Evolutionary conservation across 2,329 filamentous ascomycete genomes (phyloP).

Genomic region (Fusarium kyushuense): DNA sequence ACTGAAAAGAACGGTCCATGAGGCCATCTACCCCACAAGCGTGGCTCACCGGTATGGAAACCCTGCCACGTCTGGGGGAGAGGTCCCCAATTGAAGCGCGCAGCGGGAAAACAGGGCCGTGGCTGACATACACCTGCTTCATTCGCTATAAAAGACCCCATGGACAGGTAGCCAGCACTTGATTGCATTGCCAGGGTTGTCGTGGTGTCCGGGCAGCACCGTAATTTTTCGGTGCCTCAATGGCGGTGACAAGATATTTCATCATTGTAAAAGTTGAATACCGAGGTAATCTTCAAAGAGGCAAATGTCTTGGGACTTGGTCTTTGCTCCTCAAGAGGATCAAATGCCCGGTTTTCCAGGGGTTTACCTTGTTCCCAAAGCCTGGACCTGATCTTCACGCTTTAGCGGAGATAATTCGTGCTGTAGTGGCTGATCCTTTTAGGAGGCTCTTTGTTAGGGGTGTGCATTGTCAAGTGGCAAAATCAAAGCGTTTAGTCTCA

Average conservation of each 20-base stretch:
- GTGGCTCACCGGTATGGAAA: constrained; percentile 40
- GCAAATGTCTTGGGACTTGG: not conserved
- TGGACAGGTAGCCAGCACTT: not conserved
- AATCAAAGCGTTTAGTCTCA: constrained; percentile 27
- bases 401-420: constrained; percentile 3
- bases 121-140: constrained; percentile 29
- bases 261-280: not conserved
- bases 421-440: constrained; percentile 5
- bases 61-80: constrained; percentile 29
- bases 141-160: constrained; percentile 1
- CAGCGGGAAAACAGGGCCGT: constrained; percentile 27
- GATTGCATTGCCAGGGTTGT: constrained; percentile 18
- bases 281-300: constrained; percentile 1
- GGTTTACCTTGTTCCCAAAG: constrained; percentile 10
- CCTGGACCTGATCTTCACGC: constrained; percentile 6
- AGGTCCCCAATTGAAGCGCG: constrained; percentile 35
- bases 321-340: not conserved
- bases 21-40: constrained; percentile 41
- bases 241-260: constrained; percentile 13
- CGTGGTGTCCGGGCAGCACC: not conserved
- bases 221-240: constrained; percentile 1
- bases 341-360: constrained; percentile 20
- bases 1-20: constrained; percentile 21
- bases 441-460: constrained; percentile 18
- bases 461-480: constrained; percentile 38